These are phyloP conservation scores for Calonectria fujianensis DNA, from an alignment of 2,329 filamentous ascomycete genomes.

Conservation along the genomic window DNA sequence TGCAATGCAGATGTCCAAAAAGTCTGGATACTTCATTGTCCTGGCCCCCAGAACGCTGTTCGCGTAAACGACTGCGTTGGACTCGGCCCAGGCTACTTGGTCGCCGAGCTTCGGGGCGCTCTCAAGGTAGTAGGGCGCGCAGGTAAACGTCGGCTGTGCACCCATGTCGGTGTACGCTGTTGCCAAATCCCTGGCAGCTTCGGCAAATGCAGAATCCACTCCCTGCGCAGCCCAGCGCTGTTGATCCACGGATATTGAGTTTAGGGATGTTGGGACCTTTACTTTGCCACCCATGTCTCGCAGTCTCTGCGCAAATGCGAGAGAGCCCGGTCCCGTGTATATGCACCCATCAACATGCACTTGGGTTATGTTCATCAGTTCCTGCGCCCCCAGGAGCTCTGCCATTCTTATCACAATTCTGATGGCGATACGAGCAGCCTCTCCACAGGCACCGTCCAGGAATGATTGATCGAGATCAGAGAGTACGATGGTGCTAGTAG, in stretches of 20 bases:
- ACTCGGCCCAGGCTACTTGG: constrained; percentile 48
- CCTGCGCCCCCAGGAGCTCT: constrained; percentile 38
- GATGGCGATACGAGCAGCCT: constrained; percentile 41
- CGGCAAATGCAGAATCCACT: constrained; percentile 37
- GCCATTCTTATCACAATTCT: constrained; percentile 46
- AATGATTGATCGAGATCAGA: constrained; percentile 38
- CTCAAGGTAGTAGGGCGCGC: constrained; percentile 49
- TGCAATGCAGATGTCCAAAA: constrained; percentile 46
- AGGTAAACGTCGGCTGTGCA: constrained; percentile 43
- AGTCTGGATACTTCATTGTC: constrained; percentile 49
- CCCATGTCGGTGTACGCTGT: constrained; percentile 48
- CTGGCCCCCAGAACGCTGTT: constrained; percentile 50
- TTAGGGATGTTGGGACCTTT: constrained; percentile 45
- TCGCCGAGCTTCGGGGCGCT: constrained; percentile 43
- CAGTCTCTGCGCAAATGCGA: constrained; percentile 41
- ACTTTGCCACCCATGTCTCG: constrained; percentile 46
- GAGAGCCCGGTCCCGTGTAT: constrained; percentile 43
- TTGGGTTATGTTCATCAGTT: constrained; percentile 45
- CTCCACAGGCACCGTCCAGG: constrained; percentile 37
- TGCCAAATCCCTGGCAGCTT: constrained; percentile 38
- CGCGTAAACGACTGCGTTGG: constrained; percentile 50
- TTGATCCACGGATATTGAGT: constrained; percentile 47
- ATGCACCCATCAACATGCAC: constrained; percentile 29
- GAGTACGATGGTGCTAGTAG: constrained; percentile 24
- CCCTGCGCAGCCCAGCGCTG: constrained; percentile 46